These are phyloP conservation scores for Endotrypanum monterogeii DNA, from an alignment of 208 protist species.

Conservation along the genomic window DNA sequence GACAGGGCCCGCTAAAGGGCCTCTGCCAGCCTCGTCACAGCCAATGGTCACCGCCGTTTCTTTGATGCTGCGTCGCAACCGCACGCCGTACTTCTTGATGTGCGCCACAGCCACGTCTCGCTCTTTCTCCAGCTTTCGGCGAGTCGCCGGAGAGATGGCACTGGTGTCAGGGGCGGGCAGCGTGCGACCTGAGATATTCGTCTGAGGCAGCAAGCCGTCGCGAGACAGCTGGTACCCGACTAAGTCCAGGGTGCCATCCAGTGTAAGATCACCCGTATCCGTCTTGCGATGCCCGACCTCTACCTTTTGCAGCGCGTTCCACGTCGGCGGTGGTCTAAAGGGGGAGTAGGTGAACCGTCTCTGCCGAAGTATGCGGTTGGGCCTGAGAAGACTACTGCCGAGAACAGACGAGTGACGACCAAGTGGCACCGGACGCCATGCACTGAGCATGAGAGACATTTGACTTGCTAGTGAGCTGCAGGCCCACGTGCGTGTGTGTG, in stretches of 20 bases:
- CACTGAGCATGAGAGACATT: slow-evolving; percentile 3
- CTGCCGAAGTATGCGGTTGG: slow-evolving; percentile 22
- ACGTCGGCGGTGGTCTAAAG: slow-evolving; percentile 45
- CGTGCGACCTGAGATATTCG: slow-evolving; percentile 35
- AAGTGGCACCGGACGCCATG: background rate
- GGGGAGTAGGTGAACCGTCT: slow-evolving; percentile 26
- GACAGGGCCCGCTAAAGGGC: slow-evolving; percentile 88
- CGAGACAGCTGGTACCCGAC: slow-evolving; percentile 88
- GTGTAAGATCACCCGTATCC: slow-evolving; percentile 63
- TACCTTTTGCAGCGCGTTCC: slow-evolving; percentile 78
- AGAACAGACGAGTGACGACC: background rate
- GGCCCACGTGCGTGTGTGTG: background rate
- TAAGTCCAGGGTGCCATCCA: slow-evolving; percentile 83
- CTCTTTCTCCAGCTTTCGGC: slow-evolving; percentile 53
- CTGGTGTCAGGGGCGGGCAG: slow-evolving; percentile 29
- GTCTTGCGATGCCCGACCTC: slow-evolving; percentile 61
- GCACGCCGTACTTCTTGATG: slow-evolving; percentile 74
- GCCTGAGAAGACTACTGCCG: slow-evolving; percentile 21
- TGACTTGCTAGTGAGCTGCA: background rate
- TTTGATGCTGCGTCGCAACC: slow-evolving; percentile 81
- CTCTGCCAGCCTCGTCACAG: slow-evolving; percentile 89
- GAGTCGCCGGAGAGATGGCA: slow-evolving; percentile 28
- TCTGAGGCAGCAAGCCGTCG: slow-evolving; percentile 73
- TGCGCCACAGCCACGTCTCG: slow-evolving; percentile 45
- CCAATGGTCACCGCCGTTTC: slow-evolving; percentile 88